phyloP scores from a whole-genome alignment of 2,329 filamentous ascomycete genomes.

The Pestalotiopsis sp. region DNA sequence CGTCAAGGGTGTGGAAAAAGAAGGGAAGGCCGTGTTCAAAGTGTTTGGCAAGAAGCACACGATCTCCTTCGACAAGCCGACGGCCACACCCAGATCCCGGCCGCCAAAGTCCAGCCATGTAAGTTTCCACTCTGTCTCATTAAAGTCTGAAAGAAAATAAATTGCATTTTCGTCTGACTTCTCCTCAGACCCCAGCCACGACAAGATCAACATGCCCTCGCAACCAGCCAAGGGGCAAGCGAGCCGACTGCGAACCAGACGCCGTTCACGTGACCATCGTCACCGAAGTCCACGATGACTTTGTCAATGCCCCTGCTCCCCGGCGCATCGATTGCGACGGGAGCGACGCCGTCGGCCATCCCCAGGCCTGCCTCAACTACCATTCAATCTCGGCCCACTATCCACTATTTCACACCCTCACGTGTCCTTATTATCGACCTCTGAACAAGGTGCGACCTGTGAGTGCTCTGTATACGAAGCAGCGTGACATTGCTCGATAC shows the following conservation, averaged over 20 bases:
- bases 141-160: not conserved
- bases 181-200: not conserved
- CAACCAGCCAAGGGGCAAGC: not conserved
- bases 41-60: constrained; percentile 10
- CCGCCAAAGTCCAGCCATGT: constrained; percentile 2
- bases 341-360: not conserved
- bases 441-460: not conserved
- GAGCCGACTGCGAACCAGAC: not conserved
- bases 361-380: constrained; percentile 7
- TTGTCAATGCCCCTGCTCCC: not conserved
- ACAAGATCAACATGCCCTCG: not conserved
- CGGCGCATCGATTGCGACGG: not conserved
- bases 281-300: not conserved
- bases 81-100: not conserved
- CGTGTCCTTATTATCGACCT: not conserved
- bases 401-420: not conserved
- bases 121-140: not conserved
- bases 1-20: constrained; percentile 34
- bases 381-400: not conserved
- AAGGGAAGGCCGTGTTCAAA: constrained; percentile 24
- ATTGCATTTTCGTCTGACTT: not conserved
- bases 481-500: constrained; percentile 1
- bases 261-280: not conserved
- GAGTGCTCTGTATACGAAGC: not conserved
- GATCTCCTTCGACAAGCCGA: constrained; percentile 1